Conservation (phyloP, 179 eudicot species). For the Silene vulgaris region DNA sequence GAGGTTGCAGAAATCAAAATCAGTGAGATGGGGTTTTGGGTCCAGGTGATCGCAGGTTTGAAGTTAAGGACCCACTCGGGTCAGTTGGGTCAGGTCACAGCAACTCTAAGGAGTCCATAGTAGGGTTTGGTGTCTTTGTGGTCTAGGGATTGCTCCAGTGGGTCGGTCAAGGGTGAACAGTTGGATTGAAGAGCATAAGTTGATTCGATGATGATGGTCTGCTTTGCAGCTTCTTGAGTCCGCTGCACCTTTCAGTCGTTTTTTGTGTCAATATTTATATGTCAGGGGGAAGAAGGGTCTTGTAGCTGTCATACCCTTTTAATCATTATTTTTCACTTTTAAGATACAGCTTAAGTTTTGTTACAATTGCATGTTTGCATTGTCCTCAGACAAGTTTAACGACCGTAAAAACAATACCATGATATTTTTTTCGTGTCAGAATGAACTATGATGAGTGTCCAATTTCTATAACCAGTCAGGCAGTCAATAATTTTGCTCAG, state of each 20-base stretch:
- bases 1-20: conserved; percentile 17
- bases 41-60: conserved; percentile 20
- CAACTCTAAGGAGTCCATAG: conserved; percentile 27
- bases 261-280: conserved; percentile 7
- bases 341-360: neutral
- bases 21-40: neutral
- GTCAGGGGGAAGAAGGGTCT: neutral
- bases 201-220: conserved; percentile 13
- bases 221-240: conserved; percentile 16
- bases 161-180: conserved; percentile 22
- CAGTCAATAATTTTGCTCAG: no score
- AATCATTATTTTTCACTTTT: neutral
- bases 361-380: neutral
- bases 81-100: conserved; percentile 23
- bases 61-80: conserved; percentile 10
- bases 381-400: neutral
- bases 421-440: no score
- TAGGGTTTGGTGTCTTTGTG: conserved; percentile 24
- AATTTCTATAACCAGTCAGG: no score
- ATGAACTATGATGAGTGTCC: no score
- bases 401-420: neutral
- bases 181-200: conserved; percentile 18
- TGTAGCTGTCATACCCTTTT: neutral
- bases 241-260: neutral
- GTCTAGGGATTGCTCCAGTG: conserved; percentile 23